Evolutionary conservation across 78 protist species (phyloP).

Genomic region (Isochrysis galbana): DNA sequence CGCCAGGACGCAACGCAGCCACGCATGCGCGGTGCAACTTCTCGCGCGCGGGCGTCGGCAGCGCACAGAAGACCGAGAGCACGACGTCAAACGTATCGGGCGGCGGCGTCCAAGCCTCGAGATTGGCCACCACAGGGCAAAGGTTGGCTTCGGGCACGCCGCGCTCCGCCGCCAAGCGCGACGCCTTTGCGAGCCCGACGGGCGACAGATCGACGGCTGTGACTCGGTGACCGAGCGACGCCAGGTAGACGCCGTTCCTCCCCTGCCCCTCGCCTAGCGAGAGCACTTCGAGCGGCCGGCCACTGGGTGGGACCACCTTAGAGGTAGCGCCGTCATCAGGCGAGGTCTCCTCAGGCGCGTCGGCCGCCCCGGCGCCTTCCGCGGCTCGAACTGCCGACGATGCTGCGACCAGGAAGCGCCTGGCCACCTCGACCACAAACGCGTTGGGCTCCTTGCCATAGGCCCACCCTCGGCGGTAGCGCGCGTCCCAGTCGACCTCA

Average conservation of each 20-base stretch:
- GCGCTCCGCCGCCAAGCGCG: neutral
- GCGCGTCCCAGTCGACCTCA: constrained; percentile 3
- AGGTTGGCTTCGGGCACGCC: neutral
- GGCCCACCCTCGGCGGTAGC: neutral
- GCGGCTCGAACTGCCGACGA: too few relatives aligned
- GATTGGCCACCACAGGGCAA: neutral
- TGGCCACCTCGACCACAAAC: neutral
- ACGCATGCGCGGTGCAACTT: neutral
- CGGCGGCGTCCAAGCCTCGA: neutral
- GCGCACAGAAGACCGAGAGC: neutral
- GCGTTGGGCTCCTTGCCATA: neutral
- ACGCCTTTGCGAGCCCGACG: neutral
- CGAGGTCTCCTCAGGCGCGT: too few relatives aligned
- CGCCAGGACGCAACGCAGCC: neutral
- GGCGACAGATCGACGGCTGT: neutral
- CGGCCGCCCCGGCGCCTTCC: too few relatives aligned
- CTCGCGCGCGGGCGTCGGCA: neutral
- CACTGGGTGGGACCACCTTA: too few relatives aligned
- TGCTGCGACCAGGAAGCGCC: too few relatives aligned
- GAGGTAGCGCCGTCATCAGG: too few relatives aligned
- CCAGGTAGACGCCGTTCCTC: neutral
- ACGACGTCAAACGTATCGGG: neutral
- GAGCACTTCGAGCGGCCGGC: neutral
- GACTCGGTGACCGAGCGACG: neutral
- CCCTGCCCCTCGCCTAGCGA: neutral